Conservation (phyloP, 1,284 basidiomycete species). For the Microbotryum violaceum region DNA sequence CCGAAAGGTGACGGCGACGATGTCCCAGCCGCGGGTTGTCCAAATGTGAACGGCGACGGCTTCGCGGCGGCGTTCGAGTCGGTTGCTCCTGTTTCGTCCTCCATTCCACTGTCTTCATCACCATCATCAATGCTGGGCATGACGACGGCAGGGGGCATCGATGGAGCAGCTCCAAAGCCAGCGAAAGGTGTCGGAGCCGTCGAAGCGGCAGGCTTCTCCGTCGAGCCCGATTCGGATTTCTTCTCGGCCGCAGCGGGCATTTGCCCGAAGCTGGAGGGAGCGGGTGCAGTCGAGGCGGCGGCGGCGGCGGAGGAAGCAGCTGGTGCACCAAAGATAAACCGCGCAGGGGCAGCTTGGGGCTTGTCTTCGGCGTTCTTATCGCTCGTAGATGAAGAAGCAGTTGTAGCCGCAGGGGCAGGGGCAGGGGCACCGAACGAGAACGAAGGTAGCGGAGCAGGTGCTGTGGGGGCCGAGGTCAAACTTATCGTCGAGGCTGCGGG, state of each 20-base stretch:
- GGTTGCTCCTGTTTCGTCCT: slow-evolving; percentile 19
- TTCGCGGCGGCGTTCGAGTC: neutral
- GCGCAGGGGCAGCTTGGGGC: neutral
- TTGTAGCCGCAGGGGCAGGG: too few relatives aligned
- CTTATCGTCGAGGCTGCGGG: neutral
- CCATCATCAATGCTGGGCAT: slow-evolving; percentile 9
- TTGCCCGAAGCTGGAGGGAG: slow-evolving; percentile 15
- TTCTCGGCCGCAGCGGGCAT: neutral
- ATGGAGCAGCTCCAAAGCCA: neutral
- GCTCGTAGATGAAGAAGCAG: neutral
- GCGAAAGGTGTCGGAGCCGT: slow-evolving; percentile 2
- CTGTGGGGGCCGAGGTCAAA: neutral
- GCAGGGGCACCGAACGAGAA: neutral
- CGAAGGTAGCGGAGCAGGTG: neutral
- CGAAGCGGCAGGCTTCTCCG: slow-evolving; percentile 8
- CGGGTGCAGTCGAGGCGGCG: neutral
- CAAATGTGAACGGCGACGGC: slow-evolving; percentile 15
- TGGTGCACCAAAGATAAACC: slow-evolving; percentile 14
- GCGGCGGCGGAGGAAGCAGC: neutral
- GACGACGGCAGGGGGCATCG: neutral
- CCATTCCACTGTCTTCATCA: slow-evolving; percentile 30
- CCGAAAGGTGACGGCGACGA: neutral
- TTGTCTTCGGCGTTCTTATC: slow-evolving; percentile 6
- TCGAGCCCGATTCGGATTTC: slow-evolving; percentile 6
- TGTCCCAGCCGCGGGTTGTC: neutral